Evolutionary conservation across 2,329 filamentous ascomycete genomes (phyloP), one percentile per base, ranked within the genome.

Genomic region (Zymoseptoria passerinii): DNA sequence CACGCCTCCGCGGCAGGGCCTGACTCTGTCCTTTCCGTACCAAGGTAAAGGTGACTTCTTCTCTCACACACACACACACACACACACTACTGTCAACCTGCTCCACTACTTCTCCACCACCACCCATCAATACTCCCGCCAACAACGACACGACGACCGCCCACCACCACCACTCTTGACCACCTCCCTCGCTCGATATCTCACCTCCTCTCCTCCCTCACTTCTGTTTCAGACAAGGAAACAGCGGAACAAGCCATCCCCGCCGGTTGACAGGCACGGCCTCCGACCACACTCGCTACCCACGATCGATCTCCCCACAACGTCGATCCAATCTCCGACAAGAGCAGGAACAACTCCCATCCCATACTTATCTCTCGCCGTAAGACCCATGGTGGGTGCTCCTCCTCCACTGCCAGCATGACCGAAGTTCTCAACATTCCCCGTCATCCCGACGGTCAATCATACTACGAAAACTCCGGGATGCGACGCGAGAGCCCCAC

Each of bases 401-500:
- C 35, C 35, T 44, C 35, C 35, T 16, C 28, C 50, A 28, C 50
- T 23, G 50, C 50, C 8, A 66, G 65, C 66, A 78, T 78, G 76
- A 72, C 76, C 44, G 74, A 78, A 64, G 75, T 78, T 13, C 67
- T 78, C 52, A 70, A 72, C 49, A 66, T 69, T 23, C 73, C 73
- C 53, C 61, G 65, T 58, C 67, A 76, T 69, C 71, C 74, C 35
- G 74, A 78, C 57, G 74, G 74, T 28, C 72, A 74, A 61, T 70
- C 70, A 29, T 73, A 75, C 64, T 79, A 76, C 64, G 65, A 73
- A 57, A 63, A 69, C 56, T 69, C 72, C 56, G 66, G 74, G 57
- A 70, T 79, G 62, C 72, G 73, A 61, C 72, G 70, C 27, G 72
- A 76, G 6, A 71, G 73, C 8, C 65, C 74, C 48, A 77, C 77